Evolutionary conservation across 1,284 basidiomycete species (phyloP).

Genomic region (Leccinum ponderosum): DNA sequence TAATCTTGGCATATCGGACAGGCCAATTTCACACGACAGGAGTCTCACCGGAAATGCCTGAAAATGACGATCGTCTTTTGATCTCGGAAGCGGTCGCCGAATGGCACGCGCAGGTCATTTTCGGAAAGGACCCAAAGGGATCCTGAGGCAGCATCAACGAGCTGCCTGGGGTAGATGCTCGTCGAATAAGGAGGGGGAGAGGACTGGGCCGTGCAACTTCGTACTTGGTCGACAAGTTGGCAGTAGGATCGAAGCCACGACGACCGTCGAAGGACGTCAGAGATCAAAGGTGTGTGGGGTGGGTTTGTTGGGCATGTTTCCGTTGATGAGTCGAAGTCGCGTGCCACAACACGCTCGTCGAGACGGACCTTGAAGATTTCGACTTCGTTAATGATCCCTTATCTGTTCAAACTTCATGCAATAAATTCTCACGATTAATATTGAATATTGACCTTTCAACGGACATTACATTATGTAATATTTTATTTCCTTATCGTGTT

Average conservation of each 20-base stretch:
- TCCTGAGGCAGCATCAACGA: constrained; percentile 57
- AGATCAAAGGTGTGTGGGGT: constrained; percentile 25
- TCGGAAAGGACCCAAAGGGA: constrained; percentile 50
- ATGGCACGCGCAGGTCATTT: constrained; percentile 63
- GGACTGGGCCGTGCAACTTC: constrained; percentile 19
- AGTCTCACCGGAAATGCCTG: constrained; percentile 55
- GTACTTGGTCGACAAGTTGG: background rate
- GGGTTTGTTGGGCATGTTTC: too few relatives aligned
- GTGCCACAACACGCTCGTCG: too few relatives aligned
- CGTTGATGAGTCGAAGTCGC: too few relatives aligned
- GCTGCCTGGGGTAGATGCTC: constrained; percentile 40
- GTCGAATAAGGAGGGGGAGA: too few relatives aligned
- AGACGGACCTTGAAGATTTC: too few relatives aligned
- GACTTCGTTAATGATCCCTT: too few relatives aligned
- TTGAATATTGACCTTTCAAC: too few relatives aligned
- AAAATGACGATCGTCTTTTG: constrained; percentile 74
- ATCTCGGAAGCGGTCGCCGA: constrained; percentile 65
- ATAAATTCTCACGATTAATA: too few relatives aligned
- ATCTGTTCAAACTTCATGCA: too few relatives aligned
- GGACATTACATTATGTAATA: too few relatives aligned
- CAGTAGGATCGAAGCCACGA: constrained; percentile 4
- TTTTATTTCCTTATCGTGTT: too few relatives aligned
- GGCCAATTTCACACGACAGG: constrained; percentile 7
- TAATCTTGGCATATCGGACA: constrained; percentile 74
- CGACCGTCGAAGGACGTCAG: constrained; percentile 23